Percentiles rank a stretch among this genome's conserved stretches.
Conservation (phyloP, 2,329 filamentous ascomycete genomes). For the Trichoderma endophyticum region DNA sequence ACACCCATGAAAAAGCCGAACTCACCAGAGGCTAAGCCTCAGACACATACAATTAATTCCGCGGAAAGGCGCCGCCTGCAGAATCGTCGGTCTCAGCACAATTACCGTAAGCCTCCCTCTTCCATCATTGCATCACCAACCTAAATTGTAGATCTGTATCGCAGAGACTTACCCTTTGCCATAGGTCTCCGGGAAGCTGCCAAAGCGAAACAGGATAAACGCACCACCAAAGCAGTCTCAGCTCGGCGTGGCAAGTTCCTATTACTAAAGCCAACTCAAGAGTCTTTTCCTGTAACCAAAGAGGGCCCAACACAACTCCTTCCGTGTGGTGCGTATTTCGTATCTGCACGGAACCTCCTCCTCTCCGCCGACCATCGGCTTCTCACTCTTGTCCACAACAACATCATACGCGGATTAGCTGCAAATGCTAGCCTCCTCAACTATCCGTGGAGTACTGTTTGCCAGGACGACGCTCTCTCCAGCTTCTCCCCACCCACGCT, state of each 20-base stretch:
- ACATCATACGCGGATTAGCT: background rate
- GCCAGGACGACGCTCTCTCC: background rate
- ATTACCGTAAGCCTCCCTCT: background rate
- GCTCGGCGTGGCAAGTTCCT: background rate
- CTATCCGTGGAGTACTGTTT: background rate
- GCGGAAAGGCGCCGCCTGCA: background rate
- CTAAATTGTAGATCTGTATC: no score
- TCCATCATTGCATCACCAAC: background rate
- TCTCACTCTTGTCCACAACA: conserved; percentile 1
- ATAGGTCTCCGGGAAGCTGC: background rate
- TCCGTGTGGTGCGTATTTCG: background rate
- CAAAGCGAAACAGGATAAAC: background rate
- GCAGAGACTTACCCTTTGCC: background rate
- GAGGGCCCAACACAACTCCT: background rate
- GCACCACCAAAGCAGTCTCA: background rate
- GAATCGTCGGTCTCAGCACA: background rate
- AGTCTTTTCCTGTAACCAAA: background rate
- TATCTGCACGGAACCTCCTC: background rate
- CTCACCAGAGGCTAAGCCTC: background rate
- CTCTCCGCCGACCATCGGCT: background rate
- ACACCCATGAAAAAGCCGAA: background rate
- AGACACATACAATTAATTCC: no score
- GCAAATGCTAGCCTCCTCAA: background rate
- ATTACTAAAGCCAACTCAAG: background rate
- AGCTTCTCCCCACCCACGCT: background rate